Evolutionary conservation across 768 basidiomycete genomes (phyloP), one percentile per base, ranked within the genome.

Genomic region (Hypsizygus marmoreus): DNA sequence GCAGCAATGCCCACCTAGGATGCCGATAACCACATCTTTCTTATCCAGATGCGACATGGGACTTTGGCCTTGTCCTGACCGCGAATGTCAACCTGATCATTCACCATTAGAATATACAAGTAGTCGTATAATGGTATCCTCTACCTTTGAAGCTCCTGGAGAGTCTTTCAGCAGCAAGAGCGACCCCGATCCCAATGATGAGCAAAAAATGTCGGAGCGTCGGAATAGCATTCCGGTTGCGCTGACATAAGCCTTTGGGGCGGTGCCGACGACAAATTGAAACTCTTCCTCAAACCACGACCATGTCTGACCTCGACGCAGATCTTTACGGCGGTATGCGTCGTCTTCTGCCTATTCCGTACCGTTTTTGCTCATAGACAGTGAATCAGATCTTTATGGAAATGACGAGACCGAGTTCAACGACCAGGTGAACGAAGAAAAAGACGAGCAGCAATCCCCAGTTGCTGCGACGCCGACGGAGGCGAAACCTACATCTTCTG

Each of bases 261-360:
- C 53, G 34, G 41, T 49, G 40, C n/a, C n/a, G n/a, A 36, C 45
- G 23, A 46, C 49, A 53, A 56, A 41, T 50, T 57, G 47, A 34
- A 44, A 48, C 61, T 64, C 57, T 63, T 55, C 53, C 57, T 63
- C 51, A 43, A 53, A 65, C 70, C 63, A 66, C 63, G 49, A 68
- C 66, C 57, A 87, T 87, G 87, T 82, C 85, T 52, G 88, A 89
- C 71, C 84, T 89, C 66, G 88, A 92, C 66, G 88, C 88, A 69
- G 91, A 93, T 66, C 78, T 93, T 42, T 94, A 94, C 60, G 89
- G 90, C 59, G 91, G 91, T 89, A 62, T 45, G 82, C 60, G 17
- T n/a, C 10, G 1, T 41, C 30, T 19, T 34, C 7, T 49, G 19
- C 30, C 22, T 17, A 30, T 44, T 38, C 11, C 33, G 14, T 23